A percentile compares a stretch with the other conserved stretches of the same genome.
Conservation (phyloP, 1,284 basidiomycete genomes). For the Omphalotus olearius region DNA sequence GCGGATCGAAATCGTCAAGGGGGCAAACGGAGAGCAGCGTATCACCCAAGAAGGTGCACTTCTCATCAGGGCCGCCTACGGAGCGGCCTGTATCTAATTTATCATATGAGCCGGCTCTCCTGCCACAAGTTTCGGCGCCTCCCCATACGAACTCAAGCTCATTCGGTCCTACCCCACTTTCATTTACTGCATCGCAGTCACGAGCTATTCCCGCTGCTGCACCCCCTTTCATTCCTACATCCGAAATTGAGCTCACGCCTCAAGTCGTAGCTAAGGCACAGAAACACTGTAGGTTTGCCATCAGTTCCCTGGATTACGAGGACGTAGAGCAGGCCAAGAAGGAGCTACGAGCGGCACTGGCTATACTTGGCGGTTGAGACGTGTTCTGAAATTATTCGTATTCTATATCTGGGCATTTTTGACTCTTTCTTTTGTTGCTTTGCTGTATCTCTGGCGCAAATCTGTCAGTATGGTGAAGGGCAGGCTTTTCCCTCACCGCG, state of each 20-base stretch:
- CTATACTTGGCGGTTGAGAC: conserved; percentile 51
- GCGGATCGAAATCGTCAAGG: conserved; percentile 5
- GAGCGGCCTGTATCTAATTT: not conserved
- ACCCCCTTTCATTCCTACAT: conserved; percentile 14
- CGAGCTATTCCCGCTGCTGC: conserved; percentile 3
- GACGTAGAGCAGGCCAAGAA: conserved; percentile 80
- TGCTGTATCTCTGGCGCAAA: not conserved
- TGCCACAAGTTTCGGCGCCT: conserved; percentile 12
- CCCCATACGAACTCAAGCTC: conserved; percentile 15
- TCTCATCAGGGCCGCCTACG: not conserved
- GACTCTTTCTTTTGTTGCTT: not conserved
- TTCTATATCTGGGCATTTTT: not conserved
- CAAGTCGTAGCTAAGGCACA: conserved; percentile 67
- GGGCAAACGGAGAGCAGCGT: conserved; percentile 2
- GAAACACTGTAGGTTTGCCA: conserved; percentile 88
- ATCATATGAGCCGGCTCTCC: conserved; percentile 7
- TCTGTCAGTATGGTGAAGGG: not conserved
- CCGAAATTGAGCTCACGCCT: conserved; percentile 55
- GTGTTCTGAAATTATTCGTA: not conserved
- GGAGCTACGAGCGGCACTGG: conserved; percentile 75
- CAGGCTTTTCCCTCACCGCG: not conserved
- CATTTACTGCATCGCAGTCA: conserved; percentile 6
- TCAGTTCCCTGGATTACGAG: conserved; percentile 90
- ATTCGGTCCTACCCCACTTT: conserved; percentile 8
- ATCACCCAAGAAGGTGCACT: conserved; percentile 14